Base-by-base conservation (phyloP, 2,329 filamentous ascomycete species). In the Talaromyces sp. region DNA sequence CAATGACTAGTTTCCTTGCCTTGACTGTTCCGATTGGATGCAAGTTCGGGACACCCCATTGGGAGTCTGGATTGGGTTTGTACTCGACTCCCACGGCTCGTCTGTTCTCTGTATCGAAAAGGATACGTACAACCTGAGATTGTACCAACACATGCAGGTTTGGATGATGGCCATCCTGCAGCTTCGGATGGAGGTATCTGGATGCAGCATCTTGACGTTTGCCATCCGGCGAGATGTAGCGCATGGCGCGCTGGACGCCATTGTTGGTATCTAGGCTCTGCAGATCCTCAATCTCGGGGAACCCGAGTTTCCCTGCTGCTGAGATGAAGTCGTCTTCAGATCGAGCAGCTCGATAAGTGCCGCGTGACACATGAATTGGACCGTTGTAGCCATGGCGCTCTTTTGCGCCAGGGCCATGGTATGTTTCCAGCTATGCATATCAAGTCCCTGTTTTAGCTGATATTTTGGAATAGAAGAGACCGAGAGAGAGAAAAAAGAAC, bases 201-300 rank as follows among this genome's bases (percentile, higher is more conserved):
- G 55, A 48, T 1, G 55, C 55, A 10, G 55, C 55, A 57, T 57
- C 55, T 50, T 57, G 55, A 24, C 55, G 55, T 32, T 57, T 57
- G 31, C 54, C 55, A 6, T 57, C 55, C 11, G 55, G 55, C 17
- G 55, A 57, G 10, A 57, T 50, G 43, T 57, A 57, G 41, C 55
- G 55, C 55, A 57, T 57, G 19, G 55, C 55, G 12, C 55, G 55
- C 41, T 57, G 55, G 10, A 57, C 55, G n/a, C 55, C 55, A 50
- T 57, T 57, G n/a, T 50, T 57, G 12, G 41, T 26, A 48, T 57
- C 55, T 17, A 57, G 41, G 41, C 27, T 48, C 43, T 32, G 26
- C 41, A 57, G 35, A 50, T 57, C 55, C 27, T 50, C 55, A 21
- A 57, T 32, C 24, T 57, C 55, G 32, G 26, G 26, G 27, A 27